phyloP scores from a whole-genome alignment of 1,139 yeast species.

The Yamadazyma oceani region DNA sequence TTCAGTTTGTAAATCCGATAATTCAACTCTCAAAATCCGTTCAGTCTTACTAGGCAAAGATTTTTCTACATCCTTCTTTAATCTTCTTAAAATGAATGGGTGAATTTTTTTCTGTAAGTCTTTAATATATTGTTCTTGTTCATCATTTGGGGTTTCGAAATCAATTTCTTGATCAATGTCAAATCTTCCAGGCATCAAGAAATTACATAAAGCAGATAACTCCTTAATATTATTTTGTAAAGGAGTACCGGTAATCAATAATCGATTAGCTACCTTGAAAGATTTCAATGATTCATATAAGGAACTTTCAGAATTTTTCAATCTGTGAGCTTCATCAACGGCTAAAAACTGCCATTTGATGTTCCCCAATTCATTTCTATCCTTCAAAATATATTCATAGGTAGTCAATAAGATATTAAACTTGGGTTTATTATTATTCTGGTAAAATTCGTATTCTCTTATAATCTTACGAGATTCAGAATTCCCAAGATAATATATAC shows the following conservation, averaged over 20 bases:
- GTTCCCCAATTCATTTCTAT: constrained; percentile 72
- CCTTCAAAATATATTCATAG: constrained; percentile 92
- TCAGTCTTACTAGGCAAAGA: constrained; percentile 94
- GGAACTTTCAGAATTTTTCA: constrained; percentile 92
- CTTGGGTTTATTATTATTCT: constrained; percentile 58
- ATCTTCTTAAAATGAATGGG: constrained; percentile 87
- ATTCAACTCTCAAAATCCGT: constrained; percentile 89
- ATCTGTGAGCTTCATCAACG: constrained; percentile 97
- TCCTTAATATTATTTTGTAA: constrained; percentile 94
- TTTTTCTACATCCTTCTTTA: constrained; percentile 96
- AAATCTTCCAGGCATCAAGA: constrained; percentile 93
- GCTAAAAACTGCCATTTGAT: constrained; percentile 96
- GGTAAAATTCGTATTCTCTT: constrained; percentile 80
- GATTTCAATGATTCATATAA: constrained; percentile 83
- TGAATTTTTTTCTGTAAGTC: constrained; percentile 80
- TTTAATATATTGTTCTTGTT: constrained; percentile 86
- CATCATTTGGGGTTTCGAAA: constrained; percentile 81
- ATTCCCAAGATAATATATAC: constrained; percentile 90
- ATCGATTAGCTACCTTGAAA: constrained; percentile 79
- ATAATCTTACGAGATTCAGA: constrained; percentile 80
- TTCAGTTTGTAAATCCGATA: constrained; percentile 92
- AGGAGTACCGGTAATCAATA: constrained; percentile 97
- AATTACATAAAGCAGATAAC: constrained; percentile 90
- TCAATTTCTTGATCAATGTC: constrained; percentile 92
- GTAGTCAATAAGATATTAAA: constrained; percentile 90